Evolutionary conservation across 2,329 filamentous ascomycete species (phyloP).

Genomic region (Sporothrix protearum): DNA sequence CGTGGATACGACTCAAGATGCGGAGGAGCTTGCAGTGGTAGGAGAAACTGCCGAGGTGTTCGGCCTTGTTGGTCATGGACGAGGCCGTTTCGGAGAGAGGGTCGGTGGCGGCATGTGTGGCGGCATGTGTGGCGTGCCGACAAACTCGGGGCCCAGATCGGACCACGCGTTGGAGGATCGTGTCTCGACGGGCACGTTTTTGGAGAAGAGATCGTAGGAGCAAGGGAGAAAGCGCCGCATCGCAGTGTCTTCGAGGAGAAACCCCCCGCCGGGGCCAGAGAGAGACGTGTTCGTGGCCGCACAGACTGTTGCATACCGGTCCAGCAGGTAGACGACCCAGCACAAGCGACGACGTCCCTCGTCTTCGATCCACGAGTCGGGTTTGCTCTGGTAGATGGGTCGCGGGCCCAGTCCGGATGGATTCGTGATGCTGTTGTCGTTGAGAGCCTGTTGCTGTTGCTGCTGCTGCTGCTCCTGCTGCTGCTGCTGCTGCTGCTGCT

Average conservation of each 20-base stretch:
- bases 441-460: neutral
- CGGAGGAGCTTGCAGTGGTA: conserved; percentile 88
- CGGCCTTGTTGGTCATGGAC: conserved; percentile 48
- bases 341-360: conserved; percentile 80
- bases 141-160: neutral
- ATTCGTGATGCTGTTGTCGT: neutral
- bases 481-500: neutral
- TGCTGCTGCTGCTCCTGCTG: conserved; percentile 2
- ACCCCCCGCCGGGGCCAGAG: conserved; percentile 49
- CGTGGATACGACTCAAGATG: conserved; percentile 80
- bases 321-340: conserved; percentile 90
- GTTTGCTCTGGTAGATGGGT: conserved; percentile 76
- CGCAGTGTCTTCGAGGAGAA: conserved; percentile 81
- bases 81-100: neutral
- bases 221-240: conserved; percentile 84
- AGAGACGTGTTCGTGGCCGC: conserved; percentile 62
- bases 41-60: conserved; percentile 81
- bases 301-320: conserved; percentile 83
- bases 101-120: conserved; percentile 28
- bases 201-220: conserved; percentile 78
- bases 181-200: conserved; percentile 79
- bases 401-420: conserved; percentile 44
- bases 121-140: neutral
- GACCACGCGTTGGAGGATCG: conserved; percentile 51
- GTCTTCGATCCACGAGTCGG: conserved; percentile 83